A percentile compares a stretch with the other conserved stretches of the same genome.
Conservation (phyloP, 768 basidiomycete species). For the Rhodotorula paludigena region DNA sequence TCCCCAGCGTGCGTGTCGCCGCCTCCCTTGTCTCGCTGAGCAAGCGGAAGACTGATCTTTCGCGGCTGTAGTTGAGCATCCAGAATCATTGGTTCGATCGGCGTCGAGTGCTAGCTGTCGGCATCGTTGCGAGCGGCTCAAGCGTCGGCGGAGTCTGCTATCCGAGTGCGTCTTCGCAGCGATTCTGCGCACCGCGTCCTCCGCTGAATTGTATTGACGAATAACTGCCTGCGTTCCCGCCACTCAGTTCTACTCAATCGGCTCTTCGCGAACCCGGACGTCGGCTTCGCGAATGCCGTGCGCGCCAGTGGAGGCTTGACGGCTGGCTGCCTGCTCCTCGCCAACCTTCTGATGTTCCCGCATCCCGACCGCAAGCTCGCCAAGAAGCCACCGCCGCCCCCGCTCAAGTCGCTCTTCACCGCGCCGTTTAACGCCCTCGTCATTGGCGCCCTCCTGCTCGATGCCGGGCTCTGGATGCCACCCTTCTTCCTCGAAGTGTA, state of each 20-base stretch:
- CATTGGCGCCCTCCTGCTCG: slow-evolving; percentile 4
- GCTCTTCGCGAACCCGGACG: slow-evolving; percentile 42
- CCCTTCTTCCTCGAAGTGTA: slow-evolving; percentile 43
- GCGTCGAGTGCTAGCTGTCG: slow-evolving; percentile 66
- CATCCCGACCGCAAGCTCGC: slow-evolving; percentile 9
- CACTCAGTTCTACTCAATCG: slow-evolving; percentile 57
- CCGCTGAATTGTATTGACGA: not conserved
- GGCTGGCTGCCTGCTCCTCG: slow-evolving; percentile 49
- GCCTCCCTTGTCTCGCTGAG: not conserved
- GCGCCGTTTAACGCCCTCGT: not conserved
- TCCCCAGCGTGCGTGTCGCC: slow-evolving; percentile 51
- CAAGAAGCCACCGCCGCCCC: slow-evolving; percentile 14
- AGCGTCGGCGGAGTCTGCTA: slow-evolving; percentile 60
- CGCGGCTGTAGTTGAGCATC: no score
- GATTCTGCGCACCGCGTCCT: not conserved
- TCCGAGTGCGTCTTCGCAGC: slow-evolving; percentile 44
- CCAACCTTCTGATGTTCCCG: slow-evolving; percentile 50
- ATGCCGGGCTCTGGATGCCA: slow-evolving; percentile 49
- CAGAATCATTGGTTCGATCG: slow-evolving; percentile 57
- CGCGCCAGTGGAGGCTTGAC: slow-evolving; percentile 51
- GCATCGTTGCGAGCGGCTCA: slow-evolving; percentile 65
- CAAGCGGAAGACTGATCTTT: not conserved
- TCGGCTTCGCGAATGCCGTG: slow-evolving; percentile 44
- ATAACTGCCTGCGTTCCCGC: no score
- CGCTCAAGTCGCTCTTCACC: slow-evolving; percentile 17